Base-by-base conservation (phyloP, 2,329 filamentous ascomycete genomes). In the Ustulina deusta region DNA sequence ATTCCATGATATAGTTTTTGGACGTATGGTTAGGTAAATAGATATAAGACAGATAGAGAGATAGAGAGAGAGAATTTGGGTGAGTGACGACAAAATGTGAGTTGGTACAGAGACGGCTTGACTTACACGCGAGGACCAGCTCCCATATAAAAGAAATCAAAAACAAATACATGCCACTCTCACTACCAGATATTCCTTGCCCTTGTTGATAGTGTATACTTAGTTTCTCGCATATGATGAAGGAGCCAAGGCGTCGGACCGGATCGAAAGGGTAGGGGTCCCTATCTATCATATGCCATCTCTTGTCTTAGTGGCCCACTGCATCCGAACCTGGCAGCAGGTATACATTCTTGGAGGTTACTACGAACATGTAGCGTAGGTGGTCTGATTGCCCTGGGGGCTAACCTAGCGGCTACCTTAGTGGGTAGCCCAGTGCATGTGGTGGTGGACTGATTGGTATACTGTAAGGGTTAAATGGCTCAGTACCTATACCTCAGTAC, bases 1-100 rank as follows among this genome's bases (percentile, higher is more conserved):
- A 78, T 9, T 77, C 72, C 74, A 77, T 72, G 54, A 38, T 57
- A 49, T 60, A 11, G 46, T 40, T 15, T 63, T 32, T 29, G 27
- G 40, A 27, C 22, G 25, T 9, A 66, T 25, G n/a, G 62, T 40
- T 42, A 38, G 29, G 20, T 9, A 25, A 7, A 48, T 25, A 15
- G 13, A 15, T 10, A 40, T n/a, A n/a, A n/a, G n/a, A n/a, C n/a
- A n/a, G n/a, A n/a, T n/a, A n/a, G n/a, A n/a, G n/a, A n/a, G n/a
- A n/a, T n/a, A n/a, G n/a, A n/a, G n/a, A 61, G 5, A 44, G 38
- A 56, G 3, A 32, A 36, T 40, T n/a, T 10, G 9, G 17, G 25
- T 15, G 48, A 38, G n/a, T 25, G 10, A n/a, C 17, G 22, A 36
- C 22, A 3, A 52, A n/a, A 36, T 44, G 13, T 17, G 27, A 44